Evolutionary conservation across 2,329 filamentous ascomycete species (phyloP).

Genomic region (Nemania sp.): DNA sequence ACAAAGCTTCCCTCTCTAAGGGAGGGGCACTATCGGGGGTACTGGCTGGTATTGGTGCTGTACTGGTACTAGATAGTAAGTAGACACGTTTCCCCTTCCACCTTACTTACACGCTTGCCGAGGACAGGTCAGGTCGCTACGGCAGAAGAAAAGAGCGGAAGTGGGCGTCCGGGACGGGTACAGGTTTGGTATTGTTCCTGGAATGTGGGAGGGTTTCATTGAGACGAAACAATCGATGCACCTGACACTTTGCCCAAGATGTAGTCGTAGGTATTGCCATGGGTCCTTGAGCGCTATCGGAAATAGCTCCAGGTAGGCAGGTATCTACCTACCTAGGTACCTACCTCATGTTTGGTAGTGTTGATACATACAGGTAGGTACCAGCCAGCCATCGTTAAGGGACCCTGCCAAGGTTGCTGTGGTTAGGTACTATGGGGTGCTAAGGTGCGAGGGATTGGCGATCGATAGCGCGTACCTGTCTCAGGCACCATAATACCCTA

Average conservation of each 20-base stretch:
- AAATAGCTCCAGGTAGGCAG: neutral
- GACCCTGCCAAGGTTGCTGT: constrained; percentile 18
- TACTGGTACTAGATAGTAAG: too few relatives aligned
- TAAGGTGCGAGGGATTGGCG: neutral
- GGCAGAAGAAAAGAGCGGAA: constrained; percentile 30
- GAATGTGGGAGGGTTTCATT: constrained; percentile 34
- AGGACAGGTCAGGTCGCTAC: constrained; percentile 20
- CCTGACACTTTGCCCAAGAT: constrained; percentile 14
- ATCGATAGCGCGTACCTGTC: too few relatives aligned
- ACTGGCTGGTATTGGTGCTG: too few relatives aligned
- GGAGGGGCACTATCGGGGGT: constrained; percentile 22
- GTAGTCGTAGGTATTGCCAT: constrained; percentile 18
- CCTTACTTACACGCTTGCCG: constrained; percentile 1
- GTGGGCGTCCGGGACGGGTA: constrained; percentile 21
- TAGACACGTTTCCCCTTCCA: constrained; percentile 32
- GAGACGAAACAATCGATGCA: constrained; percentile 20
- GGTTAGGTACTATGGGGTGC: constrained; percentile 29
- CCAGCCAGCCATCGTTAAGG: too few relatives aligned
- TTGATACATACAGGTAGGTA: too few relatives aligned
- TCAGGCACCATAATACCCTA: too few relatives aligned
- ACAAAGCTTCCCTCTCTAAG: constrained; percentile 21
- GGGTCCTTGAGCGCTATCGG: constrained; percentile 17
- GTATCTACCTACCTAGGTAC: neutral
- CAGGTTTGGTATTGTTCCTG: constrained; percentile 10
- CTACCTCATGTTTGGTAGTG: too few relatives aligned